A percentile compares a stretch with the other conserved stretches of the same genome.
phyloP scores from a whole-genome alignment of 1,284 basidiomycete species.

The Ceratobasidium sp. region DNA sequence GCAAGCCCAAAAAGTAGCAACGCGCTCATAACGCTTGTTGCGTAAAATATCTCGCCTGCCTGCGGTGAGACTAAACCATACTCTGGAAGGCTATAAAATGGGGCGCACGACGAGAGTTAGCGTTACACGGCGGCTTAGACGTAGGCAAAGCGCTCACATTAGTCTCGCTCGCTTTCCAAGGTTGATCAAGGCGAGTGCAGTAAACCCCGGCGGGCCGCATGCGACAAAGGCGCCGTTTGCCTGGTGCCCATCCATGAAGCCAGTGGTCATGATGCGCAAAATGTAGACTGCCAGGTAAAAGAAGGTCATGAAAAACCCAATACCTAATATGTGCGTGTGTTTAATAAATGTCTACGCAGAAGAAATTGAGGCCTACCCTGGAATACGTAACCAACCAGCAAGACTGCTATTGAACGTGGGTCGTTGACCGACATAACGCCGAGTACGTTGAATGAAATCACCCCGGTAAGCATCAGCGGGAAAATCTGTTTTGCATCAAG shows the following conservation, averaged over 20 bases:
- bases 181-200: slow-evolving; percentile 44
- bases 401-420: slow-evolving; percentile 40
- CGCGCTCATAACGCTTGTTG: slow-evolving; percentile 33
- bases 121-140: too few relatives aligned
- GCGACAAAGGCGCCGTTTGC: slow-evolving; percentile 46
- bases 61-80: slow-evolving; percentile 34
- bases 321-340: neutral
- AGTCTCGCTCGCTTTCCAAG: slow-evolving; percentile 41
- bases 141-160: slow-evolving; percentile 1
- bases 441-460: slow-evolving; percentile 32
- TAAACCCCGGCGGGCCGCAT: slow-evolving; percentile 45
- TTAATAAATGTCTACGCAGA: too few relatives aligned
- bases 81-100: neutral
- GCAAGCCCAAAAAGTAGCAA: slow-evolving; percentile 44
- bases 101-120: too few relatives aligned
- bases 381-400: slow-evolving; percentile 43
- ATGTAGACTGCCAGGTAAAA: slow-evolving; percentile 42
- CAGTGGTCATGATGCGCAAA: slow-evolving; percentile 42
- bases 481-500: neutral
- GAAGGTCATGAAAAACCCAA: slow-evolving; percentile 45
- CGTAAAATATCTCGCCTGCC: slow-evolving; percentile 44
- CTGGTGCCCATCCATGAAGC: slow-evolving; percentile 44
- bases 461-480: slow-evolving; percentile 37
- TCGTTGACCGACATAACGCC: slow-evolving; percentile 22
- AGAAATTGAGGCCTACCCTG: slow-evolving; percentile 31